Evolutionary conservation across 352 stramenopile genomes (phyloP), one percentile per base, ranked within the genome.

Genomic region (Globisporangium okanoganense): DNA sequence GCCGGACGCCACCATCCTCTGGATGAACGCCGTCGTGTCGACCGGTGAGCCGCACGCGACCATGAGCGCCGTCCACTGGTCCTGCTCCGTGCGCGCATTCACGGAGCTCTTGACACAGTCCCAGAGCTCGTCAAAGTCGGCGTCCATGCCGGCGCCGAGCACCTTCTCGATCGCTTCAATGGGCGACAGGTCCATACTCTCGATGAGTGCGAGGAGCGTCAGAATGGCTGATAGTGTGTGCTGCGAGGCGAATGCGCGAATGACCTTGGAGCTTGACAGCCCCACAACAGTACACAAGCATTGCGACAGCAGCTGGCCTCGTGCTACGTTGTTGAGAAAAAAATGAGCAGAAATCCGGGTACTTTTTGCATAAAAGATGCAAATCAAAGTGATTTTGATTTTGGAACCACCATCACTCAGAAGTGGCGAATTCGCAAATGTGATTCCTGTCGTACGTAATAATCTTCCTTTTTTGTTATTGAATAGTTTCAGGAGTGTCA

Each of bases 31-130:
- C 54, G 86, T 73, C 64, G 85, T 90, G 67, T 94, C 85, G 53
- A 94, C 68, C 14, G 80, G 79, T 24, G 82, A 92, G 58, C 85
- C 82, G 52, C 85, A 94, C 1, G 85, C 85, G 29, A 92, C 85
- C 85, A 94, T 94, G 25, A 94, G 73, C 48, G 82, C 80, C 18
- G 82, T 92, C 85, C 85, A 94, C 41, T 82, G 70, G 69, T 88
- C 76, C 58, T 90, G 80, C 47, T 72, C 74, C 51, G 85, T 94
- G 63, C 80, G 83, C 44, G 79, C 77, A 65, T 89, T 89, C 58
- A 91, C 69, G 18, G 76, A 69, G 36, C 59, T 66, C 75, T 91
- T 90, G 18, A 91, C 67, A 7, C 54, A 66, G 41, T 63, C 79
- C 77, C 82, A 89, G 22, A 94, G 71, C 27, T 69, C 71, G 40